Evolutionary conservation across 1,139 yeast genomes (phyloP).

Genomic region (Pichia sp.): DNA sequence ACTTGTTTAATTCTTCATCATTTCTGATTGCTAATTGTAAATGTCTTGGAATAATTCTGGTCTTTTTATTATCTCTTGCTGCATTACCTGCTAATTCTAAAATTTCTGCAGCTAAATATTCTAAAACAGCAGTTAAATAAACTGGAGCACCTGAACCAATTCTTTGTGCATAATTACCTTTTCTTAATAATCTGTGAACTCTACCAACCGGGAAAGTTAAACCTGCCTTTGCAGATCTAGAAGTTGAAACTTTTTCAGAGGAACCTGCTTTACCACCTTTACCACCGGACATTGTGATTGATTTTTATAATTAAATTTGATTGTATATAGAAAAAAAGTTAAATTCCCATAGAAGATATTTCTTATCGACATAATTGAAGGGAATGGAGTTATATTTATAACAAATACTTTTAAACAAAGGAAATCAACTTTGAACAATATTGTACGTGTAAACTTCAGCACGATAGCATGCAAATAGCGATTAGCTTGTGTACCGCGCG

Average conservation of each 20-base stretch:
- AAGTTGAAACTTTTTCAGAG: constrained; percentile 87
- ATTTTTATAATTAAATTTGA: constrained; percentile 1
- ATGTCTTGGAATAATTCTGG: constrained; percentile 98
- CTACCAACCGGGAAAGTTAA: constrained; percentile 99
- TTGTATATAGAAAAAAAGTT: constrained; percentile 10
- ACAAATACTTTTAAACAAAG: not conserved
- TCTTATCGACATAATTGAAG: not conserved
- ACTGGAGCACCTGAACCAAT: constrained; percentile 99
- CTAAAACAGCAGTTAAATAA: constrained; percentile 93
- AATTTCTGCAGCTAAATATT: constrained; percentile 96
- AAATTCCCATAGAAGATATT: not conserved
- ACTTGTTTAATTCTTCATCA: constrained; percentile 94
- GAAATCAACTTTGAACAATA: too few species aligned
- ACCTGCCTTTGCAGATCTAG: constrained; percentile 98
- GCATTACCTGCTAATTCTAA: constrained; percentile 99
- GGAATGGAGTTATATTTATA: not conserved
- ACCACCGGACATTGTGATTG: constrained; percentile 82
- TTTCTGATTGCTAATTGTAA: constrained; percentile 98
- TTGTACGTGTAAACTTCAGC: not conserved
- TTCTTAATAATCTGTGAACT: constrained; percentile 94
- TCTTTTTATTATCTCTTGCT: constrained; percentile 95
- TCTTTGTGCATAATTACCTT: constrained; percentile 98
- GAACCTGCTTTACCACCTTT: constrained; percentile 97
- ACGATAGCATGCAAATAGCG: not conserved
- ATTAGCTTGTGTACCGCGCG: too few species aligned